Evolutionary conservation across 2,329 filamentous ascomycete genomes (phyloP).

Genomic region (Colletotrichum tabaci): DNA sequence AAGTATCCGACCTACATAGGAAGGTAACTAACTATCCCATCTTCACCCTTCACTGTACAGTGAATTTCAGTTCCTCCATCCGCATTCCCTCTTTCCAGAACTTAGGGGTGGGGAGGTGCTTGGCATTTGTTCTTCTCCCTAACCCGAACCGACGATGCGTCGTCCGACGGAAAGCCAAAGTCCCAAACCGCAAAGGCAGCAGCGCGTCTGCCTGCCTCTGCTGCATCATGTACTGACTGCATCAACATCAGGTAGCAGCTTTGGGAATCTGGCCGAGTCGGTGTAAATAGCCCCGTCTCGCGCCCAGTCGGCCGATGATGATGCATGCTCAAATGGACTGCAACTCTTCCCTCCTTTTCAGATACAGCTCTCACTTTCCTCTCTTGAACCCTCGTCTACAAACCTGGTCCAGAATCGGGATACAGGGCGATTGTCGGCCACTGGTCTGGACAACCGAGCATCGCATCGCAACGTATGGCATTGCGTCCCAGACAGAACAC

Average conservation of each 20-base stretch:
- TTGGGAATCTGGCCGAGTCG: not conserved
- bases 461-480: no score
- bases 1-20: no score
- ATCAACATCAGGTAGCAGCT: constrained; percentile 12
- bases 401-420: no score
- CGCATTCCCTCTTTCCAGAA: no score
- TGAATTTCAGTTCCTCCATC: no score
- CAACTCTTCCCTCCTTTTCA: not conserved
- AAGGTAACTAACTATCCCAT: no score
- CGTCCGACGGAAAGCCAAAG: not conserved
- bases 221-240: not conserved
- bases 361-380: no score
- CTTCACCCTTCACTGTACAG: no score
- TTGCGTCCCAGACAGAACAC: not conserved
- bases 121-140: not conserved
- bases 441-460: no score
- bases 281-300: not conserved
- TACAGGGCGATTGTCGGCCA: no score
- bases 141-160: not conserved
- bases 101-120: not conserved
- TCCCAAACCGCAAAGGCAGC: constrained; percentile 23
- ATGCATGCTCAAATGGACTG: not conserved
- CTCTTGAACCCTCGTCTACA: not conserved
- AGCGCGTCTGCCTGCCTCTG: constrained; percentile 7
- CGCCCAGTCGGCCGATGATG: no score